Evolutionary conservation across 352 stramenopile genomes (phyloP), one percentile per base, ranked within the genome.

Genomic region (Phytophthora vignae): DNA sequence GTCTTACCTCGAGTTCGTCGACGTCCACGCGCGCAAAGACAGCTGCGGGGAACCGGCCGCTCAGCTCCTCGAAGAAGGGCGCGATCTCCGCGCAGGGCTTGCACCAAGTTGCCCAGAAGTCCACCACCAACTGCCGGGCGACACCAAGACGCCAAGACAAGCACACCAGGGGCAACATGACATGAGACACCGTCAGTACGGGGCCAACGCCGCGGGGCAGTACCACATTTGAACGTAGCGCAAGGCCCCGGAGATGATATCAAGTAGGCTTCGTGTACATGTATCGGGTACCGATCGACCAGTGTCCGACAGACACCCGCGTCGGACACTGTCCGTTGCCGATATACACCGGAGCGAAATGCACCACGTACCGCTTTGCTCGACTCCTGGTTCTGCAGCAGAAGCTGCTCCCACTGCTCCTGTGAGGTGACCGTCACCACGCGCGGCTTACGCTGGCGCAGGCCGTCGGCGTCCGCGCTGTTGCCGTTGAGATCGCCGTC

Each of bases 31-130:
- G 91, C 44, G 78, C 83, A 55, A 95, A 96, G 36, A 91, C 78
- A 7, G 71, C 72, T 27, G 56, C 64, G 1, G 80, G 64, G 55
- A 84, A 91, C 60, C 87, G 73, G 25, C 56, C 66, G 52, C 87
- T 90, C n/a, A 97, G 69, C 19, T 77, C 69, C 31, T 95, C 87
- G 56, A 93, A 97, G 31, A 90, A 77, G 12, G 90, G 91, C 21
- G 84, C 84, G 50, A 97, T 95, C 49, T 82, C 85, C 56, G 87
- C 69, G 73, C 91, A 96, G 9, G 89, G 88, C 66, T 91, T 88
- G 74, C 87, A 96, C 91, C 90, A 97, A 46, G 84, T 85, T 9
- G 91, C 91, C 64, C 81, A 91, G 56, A 97, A 97, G 60, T 95
- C 88, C 64, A 96, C 90, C 50, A 96, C 74, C 63, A 96, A 73